Percentiles rank a stretch among this genome's conserved stretches.
Evolutionary conservation across 176 grass and related monocot genomes (phyloP).

Genomic region (Ampelocalamus luodianensis): DNA sequence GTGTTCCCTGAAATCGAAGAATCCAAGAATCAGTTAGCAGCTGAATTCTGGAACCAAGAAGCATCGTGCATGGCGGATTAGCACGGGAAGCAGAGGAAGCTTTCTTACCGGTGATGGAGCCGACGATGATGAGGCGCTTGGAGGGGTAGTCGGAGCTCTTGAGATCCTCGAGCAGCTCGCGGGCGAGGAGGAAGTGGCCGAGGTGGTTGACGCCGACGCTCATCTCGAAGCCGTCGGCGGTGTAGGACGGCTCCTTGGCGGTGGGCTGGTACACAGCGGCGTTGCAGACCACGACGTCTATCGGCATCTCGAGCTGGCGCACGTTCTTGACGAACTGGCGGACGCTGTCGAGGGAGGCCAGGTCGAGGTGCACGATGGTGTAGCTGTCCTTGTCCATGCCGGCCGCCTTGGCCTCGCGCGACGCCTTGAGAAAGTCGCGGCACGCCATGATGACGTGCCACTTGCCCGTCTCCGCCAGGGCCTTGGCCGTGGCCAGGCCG

Average conservation of each 20-base stretch:
- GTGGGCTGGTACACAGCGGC: slow-evolving; percentile 95
- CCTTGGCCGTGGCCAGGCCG: slow-evolving; percentile 93
- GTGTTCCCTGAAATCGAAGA: slow-evolving; percentile 66
- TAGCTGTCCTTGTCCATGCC: slow-evolving; percentile 88
- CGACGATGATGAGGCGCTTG: slow-evolving; percentile 93
- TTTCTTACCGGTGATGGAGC: slow-evolving; percentile 83
- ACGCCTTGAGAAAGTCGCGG: slow-evolving; percentile 97
- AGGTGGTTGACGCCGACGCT: slow-evolving; percentile 99
- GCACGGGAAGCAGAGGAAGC: background rate
- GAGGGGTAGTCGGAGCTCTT: slow-evolving; percentile 80
- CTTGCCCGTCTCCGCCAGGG: slow-evolving; percentile 76
- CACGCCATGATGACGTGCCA: slow-evolving; percentile 98
- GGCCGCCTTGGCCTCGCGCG: slow-evolving; percentile 71
- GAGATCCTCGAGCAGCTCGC: slow-evolving; percentile 69
- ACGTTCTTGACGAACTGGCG: slow-evolving; percentile 77
- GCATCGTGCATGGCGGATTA: background rate
- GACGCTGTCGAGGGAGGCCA: slow-evolving; percentile 91
- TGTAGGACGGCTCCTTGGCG: slow-evolving; percentile 86
- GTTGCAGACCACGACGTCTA: slow-evolving; percentile 97
- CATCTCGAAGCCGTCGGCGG: slow-evolving; percentile 94
- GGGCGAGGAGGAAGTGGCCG: slow-evolving; percentile 88
- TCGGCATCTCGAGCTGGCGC: slow-evolving; percentile 61
- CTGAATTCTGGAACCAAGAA: background rate
- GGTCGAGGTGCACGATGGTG: slow-evolving; percentile 89
- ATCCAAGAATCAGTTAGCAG: background rate